phyloP scores from a whole-genome alignment of 768 basidiomycete genomes.

The Heimioporus sp. region DNA sequence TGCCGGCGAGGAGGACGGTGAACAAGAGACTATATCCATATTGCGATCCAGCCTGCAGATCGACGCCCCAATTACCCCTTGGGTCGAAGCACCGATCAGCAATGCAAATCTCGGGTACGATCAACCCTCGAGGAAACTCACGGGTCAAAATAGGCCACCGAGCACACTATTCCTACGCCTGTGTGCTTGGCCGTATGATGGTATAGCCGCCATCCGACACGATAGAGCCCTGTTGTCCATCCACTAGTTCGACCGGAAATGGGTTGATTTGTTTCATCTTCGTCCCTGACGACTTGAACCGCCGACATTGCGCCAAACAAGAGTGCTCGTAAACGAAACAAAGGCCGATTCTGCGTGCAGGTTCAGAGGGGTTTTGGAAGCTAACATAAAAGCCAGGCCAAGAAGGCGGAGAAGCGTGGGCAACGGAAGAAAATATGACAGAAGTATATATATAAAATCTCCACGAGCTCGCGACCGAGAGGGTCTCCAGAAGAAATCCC shows the following conservation, averaged over 20 bases:
- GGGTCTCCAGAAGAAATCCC: neutral
- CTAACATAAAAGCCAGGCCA: slow-evolving; percentile 2
- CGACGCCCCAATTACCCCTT: slow-evolving; percentile 89
- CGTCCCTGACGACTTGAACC: neutral
- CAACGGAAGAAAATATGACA: neutral
- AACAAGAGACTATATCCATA: slow-evolving; percentile 88
- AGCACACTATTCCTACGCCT: slow-evolving; percentile 83
- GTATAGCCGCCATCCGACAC: slow-evolving; percentile 30
- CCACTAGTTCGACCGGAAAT: neutral
- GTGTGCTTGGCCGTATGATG: slow-evolving; percentile 63
- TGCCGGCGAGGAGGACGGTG: slow-evolving; percentile 76
- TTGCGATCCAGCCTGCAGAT: slow-evolving; percentile 80
- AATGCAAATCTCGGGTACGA: neutral
- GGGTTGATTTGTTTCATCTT: slow-evolving; percentile 3
- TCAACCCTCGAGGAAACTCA: slow-evolving; percentile 37
- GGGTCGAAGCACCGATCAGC: neutral
- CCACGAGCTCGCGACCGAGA: neutral
- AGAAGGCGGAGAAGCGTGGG: neutral
- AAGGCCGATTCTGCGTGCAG: neutral
- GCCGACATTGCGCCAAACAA: slow-evolving; percentile 14
- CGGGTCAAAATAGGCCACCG: slow-evolving; percentile 90
- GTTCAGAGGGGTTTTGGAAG: neutral
- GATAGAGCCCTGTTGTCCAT: slow-evolving; percentile 21
- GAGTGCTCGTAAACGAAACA: neutral
- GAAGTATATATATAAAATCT: no score